A percentile compares a stretch with the other conserved stretches of the same genome.
Evolutionary conservation across 2,329 filamentous ascomycete genomes (phyloP).

Genomic region (Fusarium nodosum): DNA sequence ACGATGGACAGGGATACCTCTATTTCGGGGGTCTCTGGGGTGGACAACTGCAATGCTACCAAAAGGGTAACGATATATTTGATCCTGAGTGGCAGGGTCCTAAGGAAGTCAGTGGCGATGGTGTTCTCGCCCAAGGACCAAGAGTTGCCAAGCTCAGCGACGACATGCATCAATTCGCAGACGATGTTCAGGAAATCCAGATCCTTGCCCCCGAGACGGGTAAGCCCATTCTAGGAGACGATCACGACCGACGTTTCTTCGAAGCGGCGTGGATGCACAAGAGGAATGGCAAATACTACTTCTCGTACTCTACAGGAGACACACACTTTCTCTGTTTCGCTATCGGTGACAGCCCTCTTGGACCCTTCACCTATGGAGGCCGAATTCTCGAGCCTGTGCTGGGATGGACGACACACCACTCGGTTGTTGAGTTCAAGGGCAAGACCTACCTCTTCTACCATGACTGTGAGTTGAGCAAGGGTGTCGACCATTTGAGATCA

Average conservation of each 20-base stretch:
- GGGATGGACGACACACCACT: constrained; percentile 87
- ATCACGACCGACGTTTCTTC: constrained; percentile 83
- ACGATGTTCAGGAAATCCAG: constrained; percentile 68
- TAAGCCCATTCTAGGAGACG: constrained; percentile 71
- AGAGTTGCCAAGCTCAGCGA: constrained; percentile 74
- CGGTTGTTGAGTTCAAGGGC: constrained; percentile 78
- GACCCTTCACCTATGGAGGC: constrained; percentile 80
- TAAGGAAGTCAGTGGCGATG: constrained; percentile 70
- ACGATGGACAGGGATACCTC: constrained; percentile 56
- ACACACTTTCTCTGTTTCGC: constrained; percentile 81
- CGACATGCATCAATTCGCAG: constrained; percentile 75
- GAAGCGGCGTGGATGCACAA: constrained; percentile 87
- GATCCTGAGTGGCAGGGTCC: constrained; percentile 67
- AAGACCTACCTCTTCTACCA: constrained; percentile 84
- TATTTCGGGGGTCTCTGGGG: constrained; percentile 88
- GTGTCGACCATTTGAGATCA: constrained; percentile 77
- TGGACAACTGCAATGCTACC: constrained; percentile 84
- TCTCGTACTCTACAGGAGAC: constrained; percentile 83
- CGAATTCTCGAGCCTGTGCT: constrained; percentile 80
- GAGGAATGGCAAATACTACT: constrained; percentile 77
- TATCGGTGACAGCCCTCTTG: constrained; percentile 72
- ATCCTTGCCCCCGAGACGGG: constrained; percentile 75
- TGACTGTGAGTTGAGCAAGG: constrained; percentile 76
- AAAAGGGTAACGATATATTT: constrained; percentile 66
- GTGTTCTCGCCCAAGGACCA: constrained; percentile 71